Conservation (phyloP, 75 land plant species). For the Pinus taeda region DNA sequence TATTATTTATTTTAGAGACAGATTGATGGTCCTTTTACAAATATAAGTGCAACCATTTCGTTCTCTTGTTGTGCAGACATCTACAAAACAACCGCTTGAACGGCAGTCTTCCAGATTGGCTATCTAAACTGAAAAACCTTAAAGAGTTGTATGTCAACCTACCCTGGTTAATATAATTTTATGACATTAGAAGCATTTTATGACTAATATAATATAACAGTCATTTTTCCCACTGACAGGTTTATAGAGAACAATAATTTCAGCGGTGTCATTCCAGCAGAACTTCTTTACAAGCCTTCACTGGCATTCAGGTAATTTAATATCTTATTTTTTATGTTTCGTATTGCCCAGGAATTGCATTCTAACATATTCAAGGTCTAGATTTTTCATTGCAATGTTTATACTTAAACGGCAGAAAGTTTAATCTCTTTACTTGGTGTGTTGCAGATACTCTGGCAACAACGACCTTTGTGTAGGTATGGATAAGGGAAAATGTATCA, state of each 20-base stretch:
- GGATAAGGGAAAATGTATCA: neutral
- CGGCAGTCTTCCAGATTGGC: neutral
- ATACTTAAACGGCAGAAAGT: too few relatives aligned
- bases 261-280: neutral
- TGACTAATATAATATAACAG: too few relatives aligned
- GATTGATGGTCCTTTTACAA: too few relatives aligned
- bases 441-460: neutral
- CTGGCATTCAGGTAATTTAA: neutral
- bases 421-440: neutral
- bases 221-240: neutral
- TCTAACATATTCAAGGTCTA: neutral
- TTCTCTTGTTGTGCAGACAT: neutral
- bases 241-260: constrained; percentile 1
- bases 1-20: too few relatives aligned
- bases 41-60: too few relatives aligned
- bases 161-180: too few relatives aligned
- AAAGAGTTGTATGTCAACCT: neutral
- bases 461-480: neutral
- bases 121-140: neutral
- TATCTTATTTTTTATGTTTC: neutral
- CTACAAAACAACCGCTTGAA: neutral
- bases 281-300: neutral
- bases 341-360: too few relatives aligned
- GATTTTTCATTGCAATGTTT: too few relatives aligned
- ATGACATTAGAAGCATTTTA: neutral